phyloP scores from a whole-genome alignment of 2,329 filamentous ascomycete species.

The Colletotrichum sp. region DNA sequence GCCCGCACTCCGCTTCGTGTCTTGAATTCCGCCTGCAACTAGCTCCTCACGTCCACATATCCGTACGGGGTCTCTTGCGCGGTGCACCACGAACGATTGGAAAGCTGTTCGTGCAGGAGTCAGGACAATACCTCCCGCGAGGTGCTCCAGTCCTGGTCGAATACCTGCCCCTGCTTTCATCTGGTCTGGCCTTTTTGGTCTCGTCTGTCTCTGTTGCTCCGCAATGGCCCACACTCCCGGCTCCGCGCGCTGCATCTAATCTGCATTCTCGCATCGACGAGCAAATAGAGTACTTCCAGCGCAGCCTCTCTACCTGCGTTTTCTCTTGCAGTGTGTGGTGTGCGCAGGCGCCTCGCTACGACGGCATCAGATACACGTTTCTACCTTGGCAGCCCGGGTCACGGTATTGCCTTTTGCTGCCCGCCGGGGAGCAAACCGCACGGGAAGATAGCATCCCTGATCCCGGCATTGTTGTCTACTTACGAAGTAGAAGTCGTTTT shows the following conservation, averaged over 20 bases:
- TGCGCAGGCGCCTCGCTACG: neutral
- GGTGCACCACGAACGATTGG: neutral
- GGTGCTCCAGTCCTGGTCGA: neutral
- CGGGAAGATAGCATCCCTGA: constrained; percentile 2
- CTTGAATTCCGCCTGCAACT: neutral
- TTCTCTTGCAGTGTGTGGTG: neutral
- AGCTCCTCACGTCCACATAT: neutral
- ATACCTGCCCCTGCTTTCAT: constrained; percentile 6
- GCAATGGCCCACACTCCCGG: constrained; percentile 16
- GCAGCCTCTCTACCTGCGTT: neutral
- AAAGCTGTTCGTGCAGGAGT: neutral
- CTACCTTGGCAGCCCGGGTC: neutral
- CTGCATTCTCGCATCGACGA: constrained; percentile 8
- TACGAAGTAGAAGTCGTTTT: neutral
- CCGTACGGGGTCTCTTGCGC: neutral
- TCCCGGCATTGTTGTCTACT: neutral
- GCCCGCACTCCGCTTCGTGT: constrained; percentile 11
- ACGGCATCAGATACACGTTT: neutral
- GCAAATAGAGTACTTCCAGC: neutral
- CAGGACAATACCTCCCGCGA: neutral
- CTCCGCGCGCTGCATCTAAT: constrained; percentile 11
- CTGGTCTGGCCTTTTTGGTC: constrained; percentile 1
- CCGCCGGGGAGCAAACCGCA: neutral
- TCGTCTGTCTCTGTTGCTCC: constrained; percentile 2
- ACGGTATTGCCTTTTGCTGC: neutral